A percentile compares a stretch with the other conserved stretches of the same genome.
Evolutionary conservation across 139 green algal species (phyloP).

Genomic region (Yamagishiella unicocca): DNA sequence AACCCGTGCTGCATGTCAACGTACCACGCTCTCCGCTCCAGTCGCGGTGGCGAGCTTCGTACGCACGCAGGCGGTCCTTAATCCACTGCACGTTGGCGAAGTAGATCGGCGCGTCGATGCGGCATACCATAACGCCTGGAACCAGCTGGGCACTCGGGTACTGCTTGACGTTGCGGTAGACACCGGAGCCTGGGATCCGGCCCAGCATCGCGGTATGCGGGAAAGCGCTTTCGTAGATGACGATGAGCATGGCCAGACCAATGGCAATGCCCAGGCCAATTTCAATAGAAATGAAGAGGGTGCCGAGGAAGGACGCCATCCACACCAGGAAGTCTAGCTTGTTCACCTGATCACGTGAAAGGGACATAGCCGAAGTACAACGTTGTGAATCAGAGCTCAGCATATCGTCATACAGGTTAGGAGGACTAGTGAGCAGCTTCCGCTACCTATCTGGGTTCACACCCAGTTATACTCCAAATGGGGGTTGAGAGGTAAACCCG

Average conservation of each 20-base stretch:
- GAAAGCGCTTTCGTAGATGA: slow-evolving; percentile 78
- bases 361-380: too few relatives aligned
- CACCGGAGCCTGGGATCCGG: slow-evolving; percentile 70
- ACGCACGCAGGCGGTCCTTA: slow-evolving; percentile 58
- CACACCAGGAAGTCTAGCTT: slow-evolving; percentile 78
- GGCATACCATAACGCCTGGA: slow-evolving; percentile 52
- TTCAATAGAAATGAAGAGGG: slow-evolving; percentile 76
- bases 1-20: too few relatives aligned
- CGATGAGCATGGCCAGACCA: slow-evolving; percentile 72
- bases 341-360: slow-evolving; percentile 49
- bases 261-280: slow-evolving; percentile 83
- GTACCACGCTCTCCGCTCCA: slow-evolving; percentile 12
- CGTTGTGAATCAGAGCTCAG: too few relatives aligned
- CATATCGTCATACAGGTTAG: too few relatives aligned
- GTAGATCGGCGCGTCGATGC: slow-evolving; percentile 62
- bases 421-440: too few relatives aligned
- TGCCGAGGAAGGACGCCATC: slow-evolving; percentile 64
- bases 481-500: too few relatives aligned
- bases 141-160: slow-evolving; percentile 66
- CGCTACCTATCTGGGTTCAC: too few relatives aligned
- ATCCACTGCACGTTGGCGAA: slow-evolving; percentile 85
- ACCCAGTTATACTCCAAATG: too few relatives aligned
- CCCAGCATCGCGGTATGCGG: slow-evolving; percentile 89
- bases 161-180: slow-evolving; percentile 83
- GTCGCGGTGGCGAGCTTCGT: slow-evolving; percentile 42